Evolutionary conservation across 73 alveolate genomes (phyloP), one percentile per base, ranked within the genome.

Genomic region (Tetrahymena malaccensis): DNA sequence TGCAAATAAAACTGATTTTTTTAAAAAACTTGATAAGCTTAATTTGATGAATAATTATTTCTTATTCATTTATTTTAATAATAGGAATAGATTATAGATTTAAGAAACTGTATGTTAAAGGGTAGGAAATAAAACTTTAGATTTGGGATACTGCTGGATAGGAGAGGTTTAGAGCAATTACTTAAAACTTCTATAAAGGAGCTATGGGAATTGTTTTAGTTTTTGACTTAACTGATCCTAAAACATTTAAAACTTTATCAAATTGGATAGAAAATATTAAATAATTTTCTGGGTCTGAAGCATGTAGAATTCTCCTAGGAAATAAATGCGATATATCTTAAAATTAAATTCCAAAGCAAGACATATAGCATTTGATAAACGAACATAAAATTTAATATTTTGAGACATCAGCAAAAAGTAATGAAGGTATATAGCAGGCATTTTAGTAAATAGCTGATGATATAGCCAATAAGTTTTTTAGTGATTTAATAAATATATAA

Each of bases 111-210:
- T 96, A 95, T 55, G 98, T 98, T 15, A 97, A 98, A 40, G 98
- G 96, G 27, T 96, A 95, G 94, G 85, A 95, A 34, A 98, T 98
- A n/a, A 97, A 97, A 96, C 95, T 98, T 93, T 94, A 98, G 85
- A 98, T 98, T 43, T 98, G 99, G 99, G 99, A 98, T 96, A 97
- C 99, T 33, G 98, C 99, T 35, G 99, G 99, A 19, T 96, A 98
- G 84, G 99, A 98, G 84, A 93, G 99, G 58, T 98, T 98, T 94
- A 93, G 98, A 35, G 97, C 98, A 33, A 98, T 98, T 43, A 98
- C 99, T 22, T 94, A 96, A 95, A 97, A 98, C 16, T 97, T 96
- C 94, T 98, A 98, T 85, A 98, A 98, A 85, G 98, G 98, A 43
- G 99, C 99, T 10, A 95, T 95, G 97, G 99, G 98, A 15, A 98